A percentile compares a stretch with the other conserved stretches of the same genome.
Evolutionary conservation across 2,329 filamentous ascomycete genomes (phyloP).

Genomic region (Fusarium sp.): DNA sequence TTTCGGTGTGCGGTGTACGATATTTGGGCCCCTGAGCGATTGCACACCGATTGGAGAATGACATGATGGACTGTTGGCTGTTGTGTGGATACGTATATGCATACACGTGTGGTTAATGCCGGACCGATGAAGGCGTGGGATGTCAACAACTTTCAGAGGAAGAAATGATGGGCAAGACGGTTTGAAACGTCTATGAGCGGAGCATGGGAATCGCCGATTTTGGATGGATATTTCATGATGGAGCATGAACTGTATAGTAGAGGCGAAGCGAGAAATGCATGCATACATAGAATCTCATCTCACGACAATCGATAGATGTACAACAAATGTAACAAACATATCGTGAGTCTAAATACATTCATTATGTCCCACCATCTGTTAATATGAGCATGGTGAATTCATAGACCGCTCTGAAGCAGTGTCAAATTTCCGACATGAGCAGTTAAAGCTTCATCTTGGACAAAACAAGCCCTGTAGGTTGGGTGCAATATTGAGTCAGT

Average conservation of each 20-base stretch:
- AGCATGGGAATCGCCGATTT: constrained; percentile 17
- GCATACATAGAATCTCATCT: constrained; percentile 38
- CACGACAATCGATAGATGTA: constrained; percentile 18
- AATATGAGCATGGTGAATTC: not conserved
- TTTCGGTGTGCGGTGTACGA: constrained; percentile 32
- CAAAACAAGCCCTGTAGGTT: not conserved
- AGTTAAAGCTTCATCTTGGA: not conserved
- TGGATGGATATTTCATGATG: not conserved
- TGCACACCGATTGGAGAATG: not conserved
- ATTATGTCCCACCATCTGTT: not conserved
- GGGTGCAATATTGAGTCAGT: constrained; percentile 7
- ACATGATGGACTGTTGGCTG: constrained; percentile 14
- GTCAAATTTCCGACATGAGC: not conserved
- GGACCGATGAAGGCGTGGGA: constrained; percentile 14
- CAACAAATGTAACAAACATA: constrained; percentile 5
- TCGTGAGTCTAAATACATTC: not conserved
- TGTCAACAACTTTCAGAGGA: not conserved
- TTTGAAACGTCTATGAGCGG: not conserved
- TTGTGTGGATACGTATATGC: constrained; percentile 21
- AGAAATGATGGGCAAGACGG: constrained; percentile 2
- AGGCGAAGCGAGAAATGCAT: not conserved
- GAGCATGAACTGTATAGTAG: constrained; percentile 8
- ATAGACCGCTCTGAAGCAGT: not conserved
- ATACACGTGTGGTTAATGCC: constrained; percentile 13
- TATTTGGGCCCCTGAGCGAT: not conserved